Percentiles rank a stretch among this genome's conserved stretches.
Conservation (phyloP, 345 rosid species). For the Anacardium occidentale region DNA sequence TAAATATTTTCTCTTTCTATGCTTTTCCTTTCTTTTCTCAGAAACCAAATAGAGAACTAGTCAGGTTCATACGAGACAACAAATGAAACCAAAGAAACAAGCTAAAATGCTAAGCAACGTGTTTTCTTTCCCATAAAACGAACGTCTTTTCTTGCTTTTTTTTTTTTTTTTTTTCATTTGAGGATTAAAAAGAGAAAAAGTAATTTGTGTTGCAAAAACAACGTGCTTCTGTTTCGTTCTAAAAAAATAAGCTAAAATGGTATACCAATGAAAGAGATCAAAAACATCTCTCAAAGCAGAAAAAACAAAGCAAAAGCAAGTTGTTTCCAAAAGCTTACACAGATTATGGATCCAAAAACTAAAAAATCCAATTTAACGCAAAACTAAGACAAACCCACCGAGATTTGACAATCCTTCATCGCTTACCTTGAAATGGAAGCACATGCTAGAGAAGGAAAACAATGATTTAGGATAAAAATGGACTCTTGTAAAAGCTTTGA, state of each 20-base stretch:
- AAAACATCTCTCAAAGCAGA: conserved; percentile 1
- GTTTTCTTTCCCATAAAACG: conserved; percentile 4
- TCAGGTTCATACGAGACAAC: background rate
- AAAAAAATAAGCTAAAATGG: background rate
- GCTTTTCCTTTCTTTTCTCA: conserved; percentile 24
- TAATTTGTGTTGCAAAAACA: conserved; percentile 10
- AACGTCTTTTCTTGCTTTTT: background rate
- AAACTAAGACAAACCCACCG: background rate
- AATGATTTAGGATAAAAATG: background rate
- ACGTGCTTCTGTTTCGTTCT: background rate
- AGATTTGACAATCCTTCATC: background rate
- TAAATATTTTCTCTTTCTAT: background rate
- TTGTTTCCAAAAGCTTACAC: background rate
- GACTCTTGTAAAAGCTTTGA: conserved; percentile 2
- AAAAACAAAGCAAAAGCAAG: background rate
- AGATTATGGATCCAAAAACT: background rate
- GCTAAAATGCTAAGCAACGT: too few species aligned
- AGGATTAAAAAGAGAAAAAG: background rate
- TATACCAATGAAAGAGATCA: conserved; percentile 17
- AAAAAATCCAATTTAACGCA: background rate
- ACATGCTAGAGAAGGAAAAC: background rate
- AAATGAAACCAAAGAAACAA: background rate
- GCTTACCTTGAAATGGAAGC: conserved; percentile 13
- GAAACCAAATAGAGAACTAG: conserved; percentile 18
- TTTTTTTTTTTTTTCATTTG: background rate